phyloP scores from a whole-genome alignment of 2,329 filamentous ascomycete species.

The Penicillium sp. region DNA sequence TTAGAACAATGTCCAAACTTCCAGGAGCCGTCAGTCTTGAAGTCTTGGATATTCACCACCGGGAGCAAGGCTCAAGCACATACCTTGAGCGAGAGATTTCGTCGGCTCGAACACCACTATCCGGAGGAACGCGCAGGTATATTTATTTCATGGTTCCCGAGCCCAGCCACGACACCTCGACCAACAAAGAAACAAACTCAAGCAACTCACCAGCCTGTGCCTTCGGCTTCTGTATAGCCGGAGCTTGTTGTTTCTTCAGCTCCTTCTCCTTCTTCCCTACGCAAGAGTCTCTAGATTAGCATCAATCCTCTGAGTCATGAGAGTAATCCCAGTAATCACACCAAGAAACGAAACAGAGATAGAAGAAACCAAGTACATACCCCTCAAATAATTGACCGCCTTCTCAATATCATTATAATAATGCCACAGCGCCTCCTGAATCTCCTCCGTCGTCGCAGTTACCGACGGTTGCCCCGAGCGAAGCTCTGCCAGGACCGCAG shows the following conservation, averaged over 20 bases:
- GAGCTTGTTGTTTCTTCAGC: constrained; percentile 32
- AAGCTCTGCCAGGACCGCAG: constrained; percentile 67
- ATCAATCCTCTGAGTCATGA: neutral
- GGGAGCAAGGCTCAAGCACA: constrained; percentile 5
- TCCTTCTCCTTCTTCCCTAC: constrained; percentile 42
- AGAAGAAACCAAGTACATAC: constrained; percentile 44
- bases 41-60: constrained; percentile 9
- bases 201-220: constrained; percentile 31
- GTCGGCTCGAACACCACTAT: neutral
- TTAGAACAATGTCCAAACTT: constrained; percentile 41
- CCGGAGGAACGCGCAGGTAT: neutral
- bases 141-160: constrained; percentile 13
- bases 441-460: constrained; percentile 67
- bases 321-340: neutral
- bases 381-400: constrained; percentile 75
- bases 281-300: constrained; percentile 5
- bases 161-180: constrained; percentile 33
- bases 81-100: constrained; percentile 11
- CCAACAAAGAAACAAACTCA: constrained; percentile 7
- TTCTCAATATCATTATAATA: constrained; percentile 95
- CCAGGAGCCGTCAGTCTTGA: constrained; percentile 33
- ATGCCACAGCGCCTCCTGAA: constrained; percentile 90
- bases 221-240: constrained; percentile 29
- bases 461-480: constrained; percentile 60
- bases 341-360: no score